phyloP scores from a whole-genome alignment of 495 filamentous ascomycete species.

The Podospora didyma region DNA sequence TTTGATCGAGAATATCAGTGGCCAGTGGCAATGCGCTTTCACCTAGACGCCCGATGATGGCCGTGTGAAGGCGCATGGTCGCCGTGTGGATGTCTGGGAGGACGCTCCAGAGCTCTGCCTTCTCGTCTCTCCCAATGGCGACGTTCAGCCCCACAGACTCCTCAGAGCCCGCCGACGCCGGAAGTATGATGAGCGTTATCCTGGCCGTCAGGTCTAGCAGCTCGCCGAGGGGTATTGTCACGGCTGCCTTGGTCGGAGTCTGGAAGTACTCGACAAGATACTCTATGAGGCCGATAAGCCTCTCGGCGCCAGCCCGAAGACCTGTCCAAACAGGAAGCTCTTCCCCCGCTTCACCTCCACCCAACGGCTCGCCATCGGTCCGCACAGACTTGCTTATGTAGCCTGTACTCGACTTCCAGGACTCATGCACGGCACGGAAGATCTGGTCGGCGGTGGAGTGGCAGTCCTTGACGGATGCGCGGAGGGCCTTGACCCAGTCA shows the following conservation, averaged over 20 bases:
- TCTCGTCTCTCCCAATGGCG: conserved; percentile 71
- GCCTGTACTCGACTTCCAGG: conserved; percentile 62
- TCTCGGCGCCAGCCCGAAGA: conserved; percentile 63
- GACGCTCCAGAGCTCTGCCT: conserved; percentile 64
- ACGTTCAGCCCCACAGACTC: conserved; percentile 51
- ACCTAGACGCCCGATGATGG: conserved; percentile 51
- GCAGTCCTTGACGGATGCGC: conserved; percentile 51
- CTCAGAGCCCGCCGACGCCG: conserved; percentile 33
- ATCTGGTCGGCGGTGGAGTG: conserved; percentile 69
- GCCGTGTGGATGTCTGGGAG: conserved; percentile 71
- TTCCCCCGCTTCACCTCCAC: conserved; percentile 35
- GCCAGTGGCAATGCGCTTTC: conserved; percentile 49
- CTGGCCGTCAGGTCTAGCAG: conserved; percentile 63
- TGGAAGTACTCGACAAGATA: conserved; percentile 50
- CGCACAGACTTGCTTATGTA: conserved; percentile 29
- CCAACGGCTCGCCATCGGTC: conserved; percentile 36
- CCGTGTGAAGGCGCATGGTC: conserved; percentile 54
- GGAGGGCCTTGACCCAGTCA: conserved; percentile 68
- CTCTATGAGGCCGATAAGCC: conserved; percentile 59
- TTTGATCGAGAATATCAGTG: conserved; percentile 60
- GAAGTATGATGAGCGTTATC: conserved; percentile 62
- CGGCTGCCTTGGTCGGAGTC: conserved; percentile 53
- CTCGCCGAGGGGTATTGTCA: conserved; percentile 60
- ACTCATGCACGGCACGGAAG: conserved; percentile 71
- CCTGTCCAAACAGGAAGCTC: conserved; percentile 68